phyloP scores from a whole-genome alignment of 2,329 filamentous ascomycete genomes.

The Xylariales sp. region DNA sequence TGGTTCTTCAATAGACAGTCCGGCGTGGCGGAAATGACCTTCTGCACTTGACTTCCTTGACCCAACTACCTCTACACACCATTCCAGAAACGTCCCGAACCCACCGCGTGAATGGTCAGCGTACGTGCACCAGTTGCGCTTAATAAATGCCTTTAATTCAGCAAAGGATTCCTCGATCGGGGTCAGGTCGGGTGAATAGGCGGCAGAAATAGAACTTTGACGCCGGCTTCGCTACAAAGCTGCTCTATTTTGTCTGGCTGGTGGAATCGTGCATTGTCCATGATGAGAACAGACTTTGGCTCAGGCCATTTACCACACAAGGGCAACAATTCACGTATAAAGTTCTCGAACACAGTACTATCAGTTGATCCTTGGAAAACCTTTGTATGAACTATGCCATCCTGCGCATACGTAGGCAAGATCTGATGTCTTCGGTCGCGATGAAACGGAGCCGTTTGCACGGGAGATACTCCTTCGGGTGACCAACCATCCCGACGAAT shows the following conservation, averaged over 20 bases:
- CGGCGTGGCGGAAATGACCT: conserved; percentile 18
- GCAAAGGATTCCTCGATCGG: conserved; percentile 3
- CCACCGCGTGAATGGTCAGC: conserved; percentile 9
- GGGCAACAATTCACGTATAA: conserved; percentile 23
- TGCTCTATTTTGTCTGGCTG: conserved; percentile 11
- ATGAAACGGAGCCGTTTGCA: conserved; percentile 15
- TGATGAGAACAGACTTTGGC: conserved; percentile 25
- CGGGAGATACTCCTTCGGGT: conserved; percentile 18
- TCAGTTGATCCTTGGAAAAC: conserved; percentile 20
- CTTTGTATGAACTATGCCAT: conserved; percentile 13
- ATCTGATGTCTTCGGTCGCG: conserved; percentile 12
- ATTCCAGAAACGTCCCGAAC: conserved; percentile 20
- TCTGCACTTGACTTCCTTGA: conserved; percentile 14
- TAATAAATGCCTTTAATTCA: conserved; percentile 10
- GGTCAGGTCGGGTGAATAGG: background rate
- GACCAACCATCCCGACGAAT: conserved; percentile 28
- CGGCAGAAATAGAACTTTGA: conserved; percentile 1
- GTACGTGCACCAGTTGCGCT: conserved; percentile 4
- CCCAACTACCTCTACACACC: conserved; percentile 20
- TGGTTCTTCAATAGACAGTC: conserved; percentile 14
- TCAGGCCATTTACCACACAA: conserved; percentile 24
- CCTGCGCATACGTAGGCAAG: conserved; percentile 22
- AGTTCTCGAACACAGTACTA: conserved; percentile 21
- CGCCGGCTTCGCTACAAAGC: background rate
- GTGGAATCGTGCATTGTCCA: conserved; percentile 27